phyloP scores from a whole-genome alignment of 1,284 basidiomycete genomes.

The Apiotrichum veenhuisii region DNA sequence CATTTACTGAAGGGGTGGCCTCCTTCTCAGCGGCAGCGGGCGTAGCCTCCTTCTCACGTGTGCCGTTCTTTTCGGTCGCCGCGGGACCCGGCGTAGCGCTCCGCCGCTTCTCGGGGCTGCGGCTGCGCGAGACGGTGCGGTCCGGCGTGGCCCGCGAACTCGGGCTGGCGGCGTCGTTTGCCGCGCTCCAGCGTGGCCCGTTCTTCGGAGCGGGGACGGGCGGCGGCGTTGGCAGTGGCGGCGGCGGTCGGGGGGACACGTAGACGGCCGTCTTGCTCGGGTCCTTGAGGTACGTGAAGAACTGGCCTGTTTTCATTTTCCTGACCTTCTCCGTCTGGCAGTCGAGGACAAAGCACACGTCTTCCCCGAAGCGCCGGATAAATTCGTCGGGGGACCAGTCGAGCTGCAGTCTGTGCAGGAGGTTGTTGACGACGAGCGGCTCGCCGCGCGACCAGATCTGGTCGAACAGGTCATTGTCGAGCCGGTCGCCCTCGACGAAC shows the following conservation, averaged over 20 bases:
- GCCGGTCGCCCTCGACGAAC: constrained; percentile 54
- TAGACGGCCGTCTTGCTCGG: constrained; percentile 40
- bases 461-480: constrained; percentile 63
- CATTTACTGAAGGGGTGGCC: background rate
- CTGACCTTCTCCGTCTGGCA: constrained; percentile 68
- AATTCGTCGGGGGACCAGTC: constrained; percentile 81
- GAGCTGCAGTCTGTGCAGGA: constrained; percentile 61
- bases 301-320: constrained; percentile 65
- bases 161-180: too few species aligned
- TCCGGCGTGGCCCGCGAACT: too few species aligned
- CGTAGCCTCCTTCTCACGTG: background rate
- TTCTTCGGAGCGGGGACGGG: background rate
- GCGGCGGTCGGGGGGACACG: background rate
- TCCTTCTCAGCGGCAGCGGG: background rate
- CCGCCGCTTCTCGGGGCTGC: background rate
- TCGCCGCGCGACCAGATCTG: constrained; percentile 67
- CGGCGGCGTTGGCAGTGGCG: background rate
- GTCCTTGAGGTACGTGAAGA: constrained; percentile 74
- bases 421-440: constrained; percentile 68
- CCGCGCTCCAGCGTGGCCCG: too few species aligned
- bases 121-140: too few species aligned
- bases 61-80: background rate
- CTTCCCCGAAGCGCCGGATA: constrained; percentile 62
- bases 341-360: constrained; percentile 68
- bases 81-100: background rate